Base-by-base conservation (phyloP, 805 yeast species). In the Saturnispora quitensis region DNA sequence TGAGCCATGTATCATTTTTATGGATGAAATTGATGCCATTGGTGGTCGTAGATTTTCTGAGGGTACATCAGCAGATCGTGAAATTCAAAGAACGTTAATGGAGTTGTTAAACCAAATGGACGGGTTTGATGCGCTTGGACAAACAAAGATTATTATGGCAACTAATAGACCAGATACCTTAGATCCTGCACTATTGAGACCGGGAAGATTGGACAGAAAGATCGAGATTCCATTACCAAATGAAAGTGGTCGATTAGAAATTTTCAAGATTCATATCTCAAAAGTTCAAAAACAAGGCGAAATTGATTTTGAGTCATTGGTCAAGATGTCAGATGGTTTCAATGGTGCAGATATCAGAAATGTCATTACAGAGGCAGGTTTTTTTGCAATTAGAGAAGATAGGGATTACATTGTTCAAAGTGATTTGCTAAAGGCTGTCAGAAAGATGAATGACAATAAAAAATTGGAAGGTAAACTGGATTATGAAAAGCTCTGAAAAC, bases 21-120 rank as follows among this genome's bases (percentile, higher is more conserved):
- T 91, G 66, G 99, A 91, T 72, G 99, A 91, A 68, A 77, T 91
- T 71, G 99, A 91, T 70, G 95, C 98, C 42, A 95, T 93, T n/a
- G 93, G 93, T 76, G 93, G 93, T 68, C 97, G 93, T 72, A 87
- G 99, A 80, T 99, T 99, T 43, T 84, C 95, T 56, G 99, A 91
- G 65, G 97, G 98, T 53, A 93, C 99, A 0, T 98, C 98, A 55
- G 99, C 93, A 43, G 98, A 97, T 40, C 98, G 93, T 70, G 91
- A 96, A 58, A 98, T 91, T 34, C 99, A 99, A 24, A 99, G 99
- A 62, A 93, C 99, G 98, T 91, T 53, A 93, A 91, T 73, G 98
- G 0, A 93, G 74, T 81, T 91, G 60, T 78, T 91, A 60, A 93
- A 98, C n/a, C 95, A 91, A 68, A 91, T 91, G 99, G 99, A 91